A percentile compares a stretch with the other conserved stretches of the same genome.
phyloP scores from a whole-genome alignment of 2,329 filamentous ascomycete species.

The Aureobasidium mangrovei region DNA sequence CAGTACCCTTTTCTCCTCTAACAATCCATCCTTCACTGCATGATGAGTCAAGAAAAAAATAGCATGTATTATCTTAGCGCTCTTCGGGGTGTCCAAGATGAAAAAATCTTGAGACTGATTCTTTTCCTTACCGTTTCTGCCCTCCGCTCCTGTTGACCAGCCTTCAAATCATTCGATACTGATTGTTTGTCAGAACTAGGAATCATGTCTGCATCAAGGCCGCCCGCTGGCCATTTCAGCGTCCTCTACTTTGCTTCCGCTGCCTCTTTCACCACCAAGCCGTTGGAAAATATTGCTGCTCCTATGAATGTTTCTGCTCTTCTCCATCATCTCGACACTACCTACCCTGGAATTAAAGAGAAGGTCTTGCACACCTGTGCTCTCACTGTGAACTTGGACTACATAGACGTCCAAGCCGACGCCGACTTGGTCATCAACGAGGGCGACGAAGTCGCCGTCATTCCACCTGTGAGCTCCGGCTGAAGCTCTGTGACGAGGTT shows the following conservation, averaged over 20 bases:
- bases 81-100: conserved; percentile 16
- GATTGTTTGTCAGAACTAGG: not conserved
- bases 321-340: conserved; percentile 58
- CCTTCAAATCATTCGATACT: not conserved
- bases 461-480: conserved; percentile 80
- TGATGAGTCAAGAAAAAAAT: conserved; percentile 22
- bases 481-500: conserved; percentile 31
- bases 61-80: conserved; percentile 44
- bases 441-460: conserved; percentile 78
- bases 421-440: conserved; percentile 49
- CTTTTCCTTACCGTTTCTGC: conserved; percentile 1
- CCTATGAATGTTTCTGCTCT: conserved; percentile 55
- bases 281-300: conserved; percentile 56
- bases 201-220: conserved; percentile 35
- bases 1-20: not conserved
- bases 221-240: conserved; percentile 60
- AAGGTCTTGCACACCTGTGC: conserved; percentile 64
- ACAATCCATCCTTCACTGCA: conserved; percentile 23
- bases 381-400: conserved; percentile 72
- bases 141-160: not conserved
- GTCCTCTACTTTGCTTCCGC: conserved; percentile 77
- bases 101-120: conserved; percentile 8
- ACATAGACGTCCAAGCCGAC: conserved; percentile 58
- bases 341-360: conserved; percentile 59
- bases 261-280: conserved; percentile 59